Evolutionary conservation across 2,329 filamentous ascomycete species (phyloP).

Genomic region (Alternaria sp.): DNA sequence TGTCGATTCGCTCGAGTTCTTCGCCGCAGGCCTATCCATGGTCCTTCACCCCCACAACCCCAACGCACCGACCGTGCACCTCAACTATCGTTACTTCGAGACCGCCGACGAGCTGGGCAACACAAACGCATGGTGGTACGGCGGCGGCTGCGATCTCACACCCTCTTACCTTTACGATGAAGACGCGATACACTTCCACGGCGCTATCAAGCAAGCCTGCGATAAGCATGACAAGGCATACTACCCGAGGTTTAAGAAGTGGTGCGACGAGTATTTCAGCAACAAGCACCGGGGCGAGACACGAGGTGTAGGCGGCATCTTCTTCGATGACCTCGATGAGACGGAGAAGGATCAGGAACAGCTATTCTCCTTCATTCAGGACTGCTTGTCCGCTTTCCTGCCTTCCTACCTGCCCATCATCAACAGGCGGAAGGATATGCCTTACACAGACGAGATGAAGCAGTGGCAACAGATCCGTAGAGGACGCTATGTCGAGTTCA

Average conservation of each 20-base stretch:
- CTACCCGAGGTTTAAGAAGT: constrained; percentile 94
- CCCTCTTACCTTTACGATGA: constrained; percentile 95
- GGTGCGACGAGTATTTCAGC: constrained; percentile 98
- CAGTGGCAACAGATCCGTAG: constrained; percentile 94
- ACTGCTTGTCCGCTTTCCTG: constrained; percentile 84
- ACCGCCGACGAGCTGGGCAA: constrained; percentile 84
- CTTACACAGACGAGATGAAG: constrained; percentile 84
- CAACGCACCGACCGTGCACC: constrained; percentile 95
- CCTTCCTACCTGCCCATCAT: constrained; percentile 92
- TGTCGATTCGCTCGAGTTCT: constrained; percentile 89
- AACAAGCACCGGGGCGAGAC: constrained; percentile 89
- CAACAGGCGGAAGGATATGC: constrained; percentile 87
- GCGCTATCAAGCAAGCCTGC: constrained; percentile 88
- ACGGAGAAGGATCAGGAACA: constrained; percentile 86
- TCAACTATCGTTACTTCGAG: constrained; percentile 99
- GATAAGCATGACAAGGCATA: constrained; percentile 92
- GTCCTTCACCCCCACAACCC: constrained; percentile 94
- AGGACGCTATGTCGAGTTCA: constrained; percentile 98
- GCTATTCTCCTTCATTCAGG: constrained; percentile 86
- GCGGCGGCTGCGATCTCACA: constrained; percentile 91
- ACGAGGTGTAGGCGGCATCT: constrained; percentile 92
- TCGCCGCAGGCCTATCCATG: constrained; percentile 89
- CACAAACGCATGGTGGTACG: constrained; percentile 95
- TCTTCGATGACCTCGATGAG: constrained; percentile 96
- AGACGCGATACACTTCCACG: constrained; percentile 96